Percentiles rank a stretch among this genome's conserved stretches.
These are phyloP conservation scores for Aureobasidium zeae DNA, from an alignment of 2,329 filamentous ascomycete species.

Conservation along the genomic window DNA sequence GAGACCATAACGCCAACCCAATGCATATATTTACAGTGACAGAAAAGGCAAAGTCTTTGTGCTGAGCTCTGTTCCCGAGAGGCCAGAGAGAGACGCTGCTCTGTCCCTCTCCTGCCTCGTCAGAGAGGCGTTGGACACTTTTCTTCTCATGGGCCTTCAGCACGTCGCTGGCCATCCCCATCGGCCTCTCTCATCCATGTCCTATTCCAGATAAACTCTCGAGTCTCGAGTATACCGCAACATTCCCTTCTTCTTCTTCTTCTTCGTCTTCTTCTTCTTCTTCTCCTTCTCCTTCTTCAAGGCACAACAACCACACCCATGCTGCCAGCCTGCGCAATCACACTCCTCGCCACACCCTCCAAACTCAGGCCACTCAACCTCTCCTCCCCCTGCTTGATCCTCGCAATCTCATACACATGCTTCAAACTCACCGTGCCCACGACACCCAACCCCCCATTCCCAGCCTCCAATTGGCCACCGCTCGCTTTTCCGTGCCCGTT, in stretches of 20 bases:
- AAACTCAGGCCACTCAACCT: slow-evolving; percentile 60
- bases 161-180: no score
- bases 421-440: slow-evolving; percentile 86
- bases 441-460: slow-evolving; percentile 61
- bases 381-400: slow-evolving; percentile 64
- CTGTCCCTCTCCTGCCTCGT: background rate
- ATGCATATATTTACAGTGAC: background rate
- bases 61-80: background rate
- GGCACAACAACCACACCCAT: slow-evolving; percentile 43
- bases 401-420: slow-evolving; percentile 95
- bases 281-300: background rate
- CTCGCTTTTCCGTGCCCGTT: slow-evolving; percentile 31
- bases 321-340: slow-evolving; percentile 46
- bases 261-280: background rate
- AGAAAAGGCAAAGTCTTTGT: background rate
- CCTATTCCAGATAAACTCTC: background rate
- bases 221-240: no score
- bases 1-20: slow-evolving; percentile 2
- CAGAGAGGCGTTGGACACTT: no score
- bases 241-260: background rate
- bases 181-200: background rate
- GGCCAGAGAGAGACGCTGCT: background rate
- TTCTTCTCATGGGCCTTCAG: no score
- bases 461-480: slow-evolving; percentile 16
- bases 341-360: slow-evolving; percentile 71